A percentile compares a stretch with the other conserved stretches of the same genome.
These are phyloP conservation scores for Diplodia intermedia DNA, from an alignment of 2,329 filamentous ascomycete species.

Conservation along the genomic window DNA sequence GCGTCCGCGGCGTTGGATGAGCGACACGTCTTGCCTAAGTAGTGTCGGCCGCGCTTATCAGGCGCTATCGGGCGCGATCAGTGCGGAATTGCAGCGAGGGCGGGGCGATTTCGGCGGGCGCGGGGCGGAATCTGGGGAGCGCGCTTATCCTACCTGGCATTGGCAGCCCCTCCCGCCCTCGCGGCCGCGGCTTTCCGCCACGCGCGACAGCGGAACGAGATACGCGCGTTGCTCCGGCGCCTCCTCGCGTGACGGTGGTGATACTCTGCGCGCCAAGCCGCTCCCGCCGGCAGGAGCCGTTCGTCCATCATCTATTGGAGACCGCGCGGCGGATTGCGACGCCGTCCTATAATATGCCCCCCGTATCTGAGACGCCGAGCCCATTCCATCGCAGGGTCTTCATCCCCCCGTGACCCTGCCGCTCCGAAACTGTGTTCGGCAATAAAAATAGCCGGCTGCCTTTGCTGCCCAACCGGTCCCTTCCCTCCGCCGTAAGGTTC, in stretches of 20 bases:
- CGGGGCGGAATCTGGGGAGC: constrained; percentile 10
- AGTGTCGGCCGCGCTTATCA: constrained; percentile 7
- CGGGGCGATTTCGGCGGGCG: not conserved
- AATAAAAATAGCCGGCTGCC: not conserved
- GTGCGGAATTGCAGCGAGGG: constrained; percentile 5
- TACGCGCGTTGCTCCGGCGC: constrained; percentile 6
- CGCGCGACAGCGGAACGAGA: not conserved
- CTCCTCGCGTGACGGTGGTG: constrained; percentile 5
- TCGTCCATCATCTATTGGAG: constrained; percentile 9
- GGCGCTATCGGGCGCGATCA: not conserved
- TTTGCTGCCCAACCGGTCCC: not conserved
- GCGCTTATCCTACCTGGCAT: constrained; percentile 12
- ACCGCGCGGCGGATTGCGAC: not conserved
- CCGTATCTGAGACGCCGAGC: constrained; percentile 1
- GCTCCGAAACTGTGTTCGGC: not conserved
- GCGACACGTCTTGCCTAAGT: not conserved
- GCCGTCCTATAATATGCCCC: not conserved
- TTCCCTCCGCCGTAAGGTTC: not conserved
- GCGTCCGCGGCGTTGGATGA: not conserved
- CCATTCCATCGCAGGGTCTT: not conserved
- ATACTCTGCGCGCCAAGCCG: not conserved
- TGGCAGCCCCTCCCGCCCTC: not conserved
- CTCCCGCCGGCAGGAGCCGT: not conserved
- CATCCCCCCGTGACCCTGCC: not conserved
- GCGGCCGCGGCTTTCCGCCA: constrained; percentile 4